Evolutionary conservation across 129 eudicot species (phyloP).

Genomic region (Flaveria bidentis): DNA sequence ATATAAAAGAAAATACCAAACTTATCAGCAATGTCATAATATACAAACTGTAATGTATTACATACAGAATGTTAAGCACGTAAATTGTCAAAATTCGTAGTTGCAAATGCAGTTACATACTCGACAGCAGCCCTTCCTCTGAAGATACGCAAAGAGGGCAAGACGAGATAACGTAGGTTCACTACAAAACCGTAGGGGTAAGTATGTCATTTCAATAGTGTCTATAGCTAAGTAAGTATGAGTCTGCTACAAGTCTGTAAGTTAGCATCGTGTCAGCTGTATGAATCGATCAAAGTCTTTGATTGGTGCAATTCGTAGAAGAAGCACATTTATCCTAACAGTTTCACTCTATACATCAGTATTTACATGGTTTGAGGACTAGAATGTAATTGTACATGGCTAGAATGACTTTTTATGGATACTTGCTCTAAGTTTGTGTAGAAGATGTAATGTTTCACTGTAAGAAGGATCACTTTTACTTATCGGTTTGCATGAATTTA

Average conservation of each 20-base stretch:
- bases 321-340: slow-evolving; percentile 21
- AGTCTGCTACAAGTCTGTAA: slow-evolving; percentile 21
- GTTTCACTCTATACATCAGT: slow-evolving; percentile 21
- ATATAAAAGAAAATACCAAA: background rate
- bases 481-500: slow-evolving; percentile 92
- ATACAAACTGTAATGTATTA: background rate
- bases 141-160: slow-evolving; percentile 30
- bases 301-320: slow-evolving; percentile 7
- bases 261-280: background rate
- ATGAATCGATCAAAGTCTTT: slow-evolving; percentile 1
- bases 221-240: slow-evolving; percentile 21
- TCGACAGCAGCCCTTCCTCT: slow-evolving; percentile 13
- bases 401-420: slow-evolving; percentile 30
- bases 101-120: slow-evolving; percentile 7
- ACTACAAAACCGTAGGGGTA: slow-evolving; percentile 17
- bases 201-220: slow-evolving; percentile 22
- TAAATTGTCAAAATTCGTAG: slow-evolving; percentile 6
- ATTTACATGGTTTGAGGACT: slow-evolving; percentile 28
- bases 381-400: background rate
- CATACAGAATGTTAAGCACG: background rate
- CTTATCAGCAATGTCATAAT: background rate
- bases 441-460: slow-evolving; percentile 66
- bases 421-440: slow-evolving; percentile 65
- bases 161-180: background rate
- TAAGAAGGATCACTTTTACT: slow-evolving; percentile 84